Evolutionary conservation across 129 eudicot genomes (phyloP).

Genomic region (Cynara cardunculus): DNA sequence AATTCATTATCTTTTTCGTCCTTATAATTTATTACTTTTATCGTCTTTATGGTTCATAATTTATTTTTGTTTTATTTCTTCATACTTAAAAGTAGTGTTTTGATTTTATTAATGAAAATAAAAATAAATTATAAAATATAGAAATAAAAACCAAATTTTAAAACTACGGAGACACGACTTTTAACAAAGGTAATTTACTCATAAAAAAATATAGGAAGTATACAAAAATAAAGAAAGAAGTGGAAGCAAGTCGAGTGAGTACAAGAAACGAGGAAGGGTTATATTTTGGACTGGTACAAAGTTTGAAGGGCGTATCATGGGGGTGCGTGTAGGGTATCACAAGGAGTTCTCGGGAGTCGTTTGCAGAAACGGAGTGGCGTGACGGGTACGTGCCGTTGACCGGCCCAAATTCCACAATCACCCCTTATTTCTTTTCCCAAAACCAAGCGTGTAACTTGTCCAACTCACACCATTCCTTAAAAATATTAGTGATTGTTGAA

Average conservation of each 20-base stretch:
- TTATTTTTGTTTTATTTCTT: too few relatives aligned
- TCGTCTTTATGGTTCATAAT: too few relatives aligned
- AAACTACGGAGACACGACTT: too few relatives aligned
- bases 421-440: neutral
- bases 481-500: too few relatives aligned
- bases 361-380: constrained; percentile 41
- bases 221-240: neutral
- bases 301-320: constrained; percentile 27
- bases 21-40: too few relatives aligned
- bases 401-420: neutral
- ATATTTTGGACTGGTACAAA: constrained; percentile 23
- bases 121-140: too few relatives aligned
- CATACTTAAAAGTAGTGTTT: too few relatives aligned
- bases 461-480: neutral
- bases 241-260: constrained; percentile 2
- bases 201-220: neutral
- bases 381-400: constrained; percentile 45
- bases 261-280: constrained; percentile 20
- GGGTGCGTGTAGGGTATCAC: constrained; percentile 22
- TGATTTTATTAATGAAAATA: too few relatives aligned
- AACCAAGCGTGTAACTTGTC: neutral
- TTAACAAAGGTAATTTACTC: too few relatives aligned
- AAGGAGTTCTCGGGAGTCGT: constrained; percentile 33
- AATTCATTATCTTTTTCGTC: too few relatives aligned
- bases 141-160: too few relatives aligned